A percentile compares a stretch with the other conserved stretches of the same genome.
These are phyloP conservation scores for Amphicarpaea edgeworthii DNA, from an alignment of 306 rosid species.

Conservation along the genomic window DNA sequence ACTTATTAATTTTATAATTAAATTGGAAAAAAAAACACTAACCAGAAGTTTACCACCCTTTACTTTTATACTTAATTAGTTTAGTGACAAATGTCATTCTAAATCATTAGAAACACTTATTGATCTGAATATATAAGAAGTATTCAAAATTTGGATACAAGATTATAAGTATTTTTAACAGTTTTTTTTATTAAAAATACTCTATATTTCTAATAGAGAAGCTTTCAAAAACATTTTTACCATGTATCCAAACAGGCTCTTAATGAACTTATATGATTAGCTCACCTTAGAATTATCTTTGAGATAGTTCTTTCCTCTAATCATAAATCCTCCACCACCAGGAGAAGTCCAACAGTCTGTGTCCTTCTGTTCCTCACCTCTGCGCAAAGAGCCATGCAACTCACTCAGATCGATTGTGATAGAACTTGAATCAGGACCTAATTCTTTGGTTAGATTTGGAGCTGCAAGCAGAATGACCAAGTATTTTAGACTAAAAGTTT, in stretches of 20 bases:
- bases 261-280: conserved; percentile 13
- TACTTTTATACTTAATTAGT: not conserved
- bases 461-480: conserved; percentile 56
- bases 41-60: not conserved
- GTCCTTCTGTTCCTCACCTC: conserved; percentile 68
- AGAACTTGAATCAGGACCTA: conserved; percentile 62
- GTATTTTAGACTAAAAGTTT: conserved; percentile 15
- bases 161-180: too few relatives aligned
- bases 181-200: too few relatives aligned
- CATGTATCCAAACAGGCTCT: too few relatives aligned
- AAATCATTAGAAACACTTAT: conserved; percentile 26
- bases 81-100: not conserved
- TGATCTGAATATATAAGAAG: not conserved
- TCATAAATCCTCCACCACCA: conserved; percentile 78
- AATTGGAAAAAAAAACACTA: not conserved
- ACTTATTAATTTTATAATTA: not conserved
- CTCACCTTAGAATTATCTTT: conserved; percentile 87
- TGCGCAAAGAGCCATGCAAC: conserved; percentile 60
- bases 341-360: conserved; percentile 88
- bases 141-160: too few relatives aligned
- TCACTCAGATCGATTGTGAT: conserved; percentile 57
- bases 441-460: conserved; percentile 58
- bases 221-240: too few relatives aligned
- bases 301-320: conserved; percentile 90
- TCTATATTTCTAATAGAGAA: too few relatives aligned